These are phyloP conservation scores for Pochonia chlamydosporia DNA, from an alignment of 2,329 filamentous ascomycete genomes.

Conservation along the genomic window DNA sequence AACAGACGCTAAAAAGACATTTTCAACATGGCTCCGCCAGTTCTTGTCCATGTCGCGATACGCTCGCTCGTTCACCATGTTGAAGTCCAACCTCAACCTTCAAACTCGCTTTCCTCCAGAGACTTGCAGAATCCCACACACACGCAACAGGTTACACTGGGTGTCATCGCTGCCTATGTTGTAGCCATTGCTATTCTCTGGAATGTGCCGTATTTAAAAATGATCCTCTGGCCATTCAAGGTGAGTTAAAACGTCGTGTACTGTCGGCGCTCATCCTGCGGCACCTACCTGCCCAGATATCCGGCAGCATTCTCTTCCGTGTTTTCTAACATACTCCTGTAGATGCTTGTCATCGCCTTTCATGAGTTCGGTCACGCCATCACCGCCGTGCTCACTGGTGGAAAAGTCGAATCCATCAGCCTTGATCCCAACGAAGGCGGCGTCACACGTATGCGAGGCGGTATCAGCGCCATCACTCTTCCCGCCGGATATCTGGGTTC, in stretches of 20 bases:
- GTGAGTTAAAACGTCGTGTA: conserved; percentile 31
- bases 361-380: conserved; percentile 76
- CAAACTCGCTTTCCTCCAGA: conserved; percentile 36
- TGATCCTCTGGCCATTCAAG: conserved; percentile 77
- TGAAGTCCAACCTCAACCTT: conserved; percentile 3
- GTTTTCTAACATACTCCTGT: not conserved
- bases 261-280: not conserved
- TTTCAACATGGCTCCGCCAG: conserved; percentile 7
- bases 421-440: conserved; percentile 75
- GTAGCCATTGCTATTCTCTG: conserved; percentile 71
- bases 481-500: conserved; percentile 76
- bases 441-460: conserved; percentile 71
- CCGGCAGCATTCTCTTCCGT: not conserved
- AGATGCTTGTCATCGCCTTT: conserved; percentile 81
- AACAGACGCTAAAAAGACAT: not conserved
- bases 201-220: conserved; percentile 73
- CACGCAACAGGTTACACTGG: conserved; percentile 65
- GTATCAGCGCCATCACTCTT: conserved; percentile 63
- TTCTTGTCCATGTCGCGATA: not conserved
- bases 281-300: not conserved
- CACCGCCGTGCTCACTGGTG: conserved; percentile 65
- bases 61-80: conserved; percentile 5
- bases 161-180: conserved; percentile 65
- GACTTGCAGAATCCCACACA: conserved; percentile 54
- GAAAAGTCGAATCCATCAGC: conserved; percentile 66